Evolutionary conservation across 2,329 filamentous ascomycete genomes (phyloP).

Genomic region (Monosporascus sp.): DNA sequence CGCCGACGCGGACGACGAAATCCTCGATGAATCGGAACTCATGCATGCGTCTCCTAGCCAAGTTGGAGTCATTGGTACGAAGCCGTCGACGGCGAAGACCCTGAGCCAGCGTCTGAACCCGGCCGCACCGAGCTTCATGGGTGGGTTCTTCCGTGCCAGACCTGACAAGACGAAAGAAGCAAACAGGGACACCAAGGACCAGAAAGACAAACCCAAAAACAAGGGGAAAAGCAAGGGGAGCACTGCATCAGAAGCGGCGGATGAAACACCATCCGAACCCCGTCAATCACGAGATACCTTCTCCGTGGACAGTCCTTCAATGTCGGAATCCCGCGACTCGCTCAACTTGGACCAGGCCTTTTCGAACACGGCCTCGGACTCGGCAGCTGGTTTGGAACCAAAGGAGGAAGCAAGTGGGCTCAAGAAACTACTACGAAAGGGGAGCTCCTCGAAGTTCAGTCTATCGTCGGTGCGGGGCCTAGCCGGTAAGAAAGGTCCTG

Average conservation of each 20-base stretch:
- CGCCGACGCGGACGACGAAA: conserved; percentile 59
- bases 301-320: conserved; percentile 53
- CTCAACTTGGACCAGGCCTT: conserved; percentile 48
- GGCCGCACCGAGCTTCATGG: conserved; percentile 81
- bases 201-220: conserved; percentile 27
- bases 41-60: conserved; percentile 50
- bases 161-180: conserved; percentile 24
- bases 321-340: conserved; percentile 57
- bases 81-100: conserved; percentile 48
- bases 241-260: conserved; percentile 33
- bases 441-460: conserved; percentile 61
- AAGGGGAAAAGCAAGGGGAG: conserved; percentile 35
- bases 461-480: conserved; percentile 46
- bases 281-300: conserved; percentile 51
- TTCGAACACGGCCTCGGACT: conserved; percentile 54
- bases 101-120: conserved; percentile 71
- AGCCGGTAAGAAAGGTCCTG: conserved; percentile 51
- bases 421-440: conserved; percentile 58
- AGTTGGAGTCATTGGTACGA: conserved; percentile 73
- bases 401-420: conserved; percentile 54
- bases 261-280: conserved; percentile 46
- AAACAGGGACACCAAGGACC: conserved; percentile 24
- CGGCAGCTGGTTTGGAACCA: conserved; percentile 32
- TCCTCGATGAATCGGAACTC: conserved; percentile 52
- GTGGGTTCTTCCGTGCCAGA: conserved; percentile 53